phyloP scores from a whole-genome alignment of 371 early-diverging fungal genomes.

The Choanephora cucurbitarum region DNA sequence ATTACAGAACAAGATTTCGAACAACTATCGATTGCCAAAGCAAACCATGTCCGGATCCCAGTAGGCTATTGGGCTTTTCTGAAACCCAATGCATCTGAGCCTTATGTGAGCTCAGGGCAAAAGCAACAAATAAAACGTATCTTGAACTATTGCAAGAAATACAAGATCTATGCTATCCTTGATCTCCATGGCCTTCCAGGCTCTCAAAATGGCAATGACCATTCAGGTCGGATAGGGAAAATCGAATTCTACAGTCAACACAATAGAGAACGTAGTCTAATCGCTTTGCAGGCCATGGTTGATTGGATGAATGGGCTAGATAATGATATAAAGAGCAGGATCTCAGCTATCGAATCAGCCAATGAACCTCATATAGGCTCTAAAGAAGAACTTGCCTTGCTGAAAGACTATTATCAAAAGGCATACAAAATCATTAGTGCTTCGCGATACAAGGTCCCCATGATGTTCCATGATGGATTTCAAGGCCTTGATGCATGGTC shows the following conservation, averaged over 20 bases:
- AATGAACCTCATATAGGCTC: slow-evolving; percentile 16
- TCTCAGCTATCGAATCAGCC: slow-evolving; percentile 24
- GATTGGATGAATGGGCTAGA: slow-evolving; percentile 26
- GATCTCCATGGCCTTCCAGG: slow-evolving; percentile 66
- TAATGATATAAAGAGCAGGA: slow-evolving; percentile 9
- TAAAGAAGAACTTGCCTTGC: neutral
- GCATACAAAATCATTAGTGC: slow-evolving; percentile 19
- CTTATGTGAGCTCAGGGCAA: slow-evolving; percentile 48
- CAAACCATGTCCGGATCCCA: slow-evolving; percentile 52
- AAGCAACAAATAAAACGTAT: slow-evolving; percentile 37
- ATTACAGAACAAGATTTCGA: slow-evolving; percentile 45
- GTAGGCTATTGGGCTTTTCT: slow-evolving; percentile 48
- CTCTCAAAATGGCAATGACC: slow-evolving; percentile 57
- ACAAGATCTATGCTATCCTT: slow-evolving; percentile 55
- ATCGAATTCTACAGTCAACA: slow-evolving; percentile 20
- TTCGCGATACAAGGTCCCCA: slow-evolving; percentile 23
- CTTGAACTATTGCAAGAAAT: slow-evolving; percentile 47
- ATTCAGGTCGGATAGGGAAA: slow-evolving; percentile 34
- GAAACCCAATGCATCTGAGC: slow-evolving; percentile 35
- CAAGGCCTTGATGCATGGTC: slow-evolving; percentile 17
- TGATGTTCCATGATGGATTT: slow-evolving; percentile 32
- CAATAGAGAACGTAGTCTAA: slow-evolving; percentile 17
- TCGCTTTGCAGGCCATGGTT: slow-evolving; percentile 23
- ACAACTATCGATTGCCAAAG: slow-evolving; percentile 30
- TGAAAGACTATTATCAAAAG: slow-evolving; percentile 14